Percentiles rank a stretch among this genome's conserved stretches.
phyloP scores from a whole-genome alignment of 2,329 filamentous ascomycete species.

The Leptographium radiaticola region DNA sequence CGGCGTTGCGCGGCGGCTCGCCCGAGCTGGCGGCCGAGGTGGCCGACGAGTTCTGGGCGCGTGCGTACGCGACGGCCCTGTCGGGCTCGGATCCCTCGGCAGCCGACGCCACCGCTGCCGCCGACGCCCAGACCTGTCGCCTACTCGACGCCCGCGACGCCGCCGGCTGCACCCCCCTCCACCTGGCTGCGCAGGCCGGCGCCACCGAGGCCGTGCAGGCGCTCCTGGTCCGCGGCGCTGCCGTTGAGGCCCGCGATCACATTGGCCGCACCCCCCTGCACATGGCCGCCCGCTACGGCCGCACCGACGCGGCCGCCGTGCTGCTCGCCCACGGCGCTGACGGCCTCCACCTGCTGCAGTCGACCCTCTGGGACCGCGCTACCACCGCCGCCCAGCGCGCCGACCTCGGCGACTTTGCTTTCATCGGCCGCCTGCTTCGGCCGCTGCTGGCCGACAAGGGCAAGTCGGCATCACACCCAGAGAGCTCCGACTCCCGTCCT shows the following conservation, averaged over 20 bases:
- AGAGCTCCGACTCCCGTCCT: no score
- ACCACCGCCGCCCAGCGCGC: not conserved
- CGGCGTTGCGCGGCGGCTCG: slow-evolving; percentile 7
- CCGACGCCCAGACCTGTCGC: not conserved
- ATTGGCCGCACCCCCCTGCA: slow-evolving; percentile 8
- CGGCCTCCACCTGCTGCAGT: slow-evolving; percentile 20
- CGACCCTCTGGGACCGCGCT: not conserved
- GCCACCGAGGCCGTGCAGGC: not conserved
- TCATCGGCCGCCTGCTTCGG: not conserved
- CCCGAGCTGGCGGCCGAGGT: slow-evolving; percentile 8
- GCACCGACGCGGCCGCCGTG: not conserved
- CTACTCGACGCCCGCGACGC: slow-evolving; percentile 7
- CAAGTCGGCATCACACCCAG: not conserved
- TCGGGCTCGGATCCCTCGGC: no score
- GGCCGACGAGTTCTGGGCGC: not conserved
- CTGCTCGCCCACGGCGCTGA: slow-evolving; percentile 22
- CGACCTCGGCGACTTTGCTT: not conserved
- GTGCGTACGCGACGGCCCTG: not conserved
- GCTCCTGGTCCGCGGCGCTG: slow-evolving; percentile 8
- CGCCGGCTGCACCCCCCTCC: slow-evolving; percentile 11
- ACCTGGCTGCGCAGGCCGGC: slow-evolving; percentile 9
- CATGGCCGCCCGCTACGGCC: slow-evolving; percentile 5
- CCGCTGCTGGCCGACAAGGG: not conserved
- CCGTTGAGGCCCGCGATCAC: slow-evolving; percentile 6
- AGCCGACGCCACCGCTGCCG: not conserved